A percentile compares a stretch with the other conserved stretches of the same genome.
phyloP scores from a whole-genome alignment of 306 rosid species.

The Begonia loranthoides region DNA sequence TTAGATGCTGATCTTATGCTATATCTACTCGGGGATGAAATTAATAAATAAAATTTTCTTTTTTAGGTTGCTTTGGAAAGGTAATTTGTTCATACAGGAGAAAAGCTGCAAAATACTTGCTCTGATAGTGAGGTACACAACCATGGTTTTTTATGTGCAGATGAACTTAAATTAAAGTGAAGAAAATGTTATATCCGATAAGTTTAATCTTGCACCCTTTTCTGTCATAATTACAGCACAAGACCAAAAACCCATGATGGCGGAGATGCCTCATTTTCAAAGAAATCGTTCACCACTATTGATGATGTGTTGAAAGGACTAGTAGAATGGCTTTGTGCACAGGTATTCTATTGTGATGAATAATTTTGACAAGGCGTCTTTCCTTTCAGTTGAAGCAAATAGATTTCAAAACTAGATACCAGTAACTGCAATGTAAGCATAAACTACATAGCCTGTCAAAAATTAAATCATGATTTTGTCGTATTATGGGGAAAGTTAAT shows the following conservation, averaged over 20 bases:
- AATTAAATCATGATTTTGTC: no score
- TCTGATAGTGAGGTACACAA: constrained; percentile 54
- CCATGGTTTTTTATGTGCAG: no score
- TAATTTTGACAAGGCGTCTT: no score
- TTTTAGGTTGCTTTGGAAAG: constrained; percentile 93
- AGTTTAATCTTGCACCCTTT: no score
- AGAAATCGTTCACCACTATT: constrained; percentile 43
- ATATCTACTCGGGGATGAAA: not conserved
- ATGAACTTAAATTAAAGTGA: no score
- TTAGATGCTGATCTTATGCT: no score
- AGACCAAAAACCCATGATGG: constrained; percentile 58
- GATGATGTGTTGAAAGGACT: constrained; percentile 81
- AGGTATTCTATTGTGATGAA: constrained; percentile 28
- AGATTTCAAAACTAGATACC: no score
- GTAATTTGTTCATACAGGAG: constrained; percentile 94
- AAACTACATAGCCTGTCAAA: no score
- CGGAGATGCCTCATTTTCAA: constrained; percentile 60
- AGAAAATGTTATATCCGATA: no score
- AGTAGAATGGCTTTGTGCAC: constrained; percentile 97
- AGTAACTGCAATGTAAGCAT: no score
- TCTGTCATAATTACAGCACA: constrained; percentile 33
- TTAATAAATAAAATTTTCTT: not conserved
- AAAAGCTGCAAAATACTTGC: constrained; percentile 97
- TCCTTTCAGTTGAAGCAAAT: no score
- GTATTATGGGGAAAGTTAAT: no score